Conservation (phyloP, 345 rosid genomes). For the Hibiscus tridactylites region DNA sequence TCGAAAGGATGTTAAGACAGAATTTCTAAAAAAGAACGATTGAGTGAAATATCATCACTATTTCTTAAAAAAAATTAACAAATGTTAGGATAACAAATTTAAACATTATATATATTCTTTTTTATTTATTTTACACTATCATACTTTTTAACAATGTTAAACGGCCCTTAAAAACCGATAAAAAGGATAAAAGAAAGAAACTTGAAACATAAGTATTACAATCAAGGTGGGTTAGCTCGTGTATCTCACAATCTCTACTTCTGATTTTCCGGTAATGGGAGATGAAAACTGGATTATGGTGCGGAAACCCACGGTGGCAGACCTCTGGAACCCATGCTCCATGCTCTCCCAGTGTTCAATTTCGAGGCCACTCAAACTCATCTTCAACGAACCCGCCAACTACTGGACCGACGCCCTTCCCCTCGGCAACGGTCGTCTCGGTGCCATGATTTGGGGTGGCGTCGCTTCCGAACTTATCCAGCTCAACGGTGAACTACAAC, state of each 20-base stretch:
- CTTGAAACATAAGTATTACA: neutral
- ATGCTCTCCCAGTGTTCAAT: conserved; percentile 10
- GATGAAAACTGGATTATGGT: conserved; percentile 40
- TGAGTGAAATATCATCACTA: no score
- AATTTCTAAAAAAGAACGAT: no score
- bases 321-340: conserved; percentile 32
- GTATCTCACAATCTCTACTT: neutral
- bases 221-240: neutral
- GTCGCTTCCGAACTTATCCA: conserved; percentile 60
- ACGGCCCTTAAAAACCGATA: neutral
- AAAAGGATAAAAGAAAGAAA: neutral
- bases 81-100: no score
- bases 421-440: conserved; percentile 82
- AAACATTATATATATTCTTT: no score
- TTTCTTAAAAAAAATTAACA: no score
- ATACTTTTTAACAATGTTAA: no score
- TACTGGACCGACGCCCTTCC: conserved; percentile 87
- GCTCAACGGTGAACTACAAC: conserved; percentile 52
- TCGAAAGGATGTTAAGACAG: no score
- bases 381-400: conserved; percentile 57
- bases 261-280: conserved; percentile 18
- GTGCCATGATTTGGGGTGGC: conserved; percentile 94
- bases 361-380: conserved; percentile 47
- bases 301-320: conserved; percentile 38
- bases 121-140: no score